These are phyloP conservation scores for Oryza punctata DNA, from an alignment of 176 grass and related monocot species.

Conservation along the genomic window DNA sequence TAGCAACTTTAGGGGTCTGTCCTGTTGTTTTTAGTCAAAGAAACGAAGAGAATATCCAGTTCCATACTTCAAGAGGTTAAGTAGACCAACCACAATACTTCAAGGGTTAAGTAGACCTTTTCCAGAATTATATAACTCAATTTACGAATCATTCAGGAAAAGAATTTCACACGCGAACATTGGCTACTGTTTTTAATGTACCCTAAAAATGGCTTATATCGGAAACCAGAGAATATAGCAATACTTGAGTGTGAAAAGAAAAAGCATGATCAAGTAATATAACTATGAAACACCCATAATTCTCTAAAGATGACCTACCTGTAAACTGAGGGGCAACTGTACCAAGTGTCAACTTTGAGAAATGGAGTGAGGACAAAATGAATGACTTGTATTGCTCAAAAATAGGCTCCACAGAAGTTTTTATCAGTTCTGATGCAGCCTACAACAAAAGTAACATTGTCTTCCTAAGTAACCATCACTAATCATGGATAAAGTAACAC, in stretches of 20 bases:
- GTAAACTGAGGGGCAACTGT: conserved; percentile 98
- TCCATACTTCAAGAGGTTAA: background rate
- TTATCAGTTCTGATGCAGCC: conserved; percentile 97
- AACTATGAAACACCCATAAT: background rate
- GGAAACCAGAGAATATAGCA: background rate
- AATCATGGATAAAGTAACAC: background rate
- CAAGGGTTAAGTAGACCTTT: background rate
- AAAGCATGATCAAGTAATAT: conserved; percentile 22
- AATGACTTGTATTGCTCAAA: conserved; percentile 97
- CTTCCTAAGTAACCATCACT: conserved; percentile 29
- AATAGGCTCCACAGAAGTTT: conserved; percentile 85
- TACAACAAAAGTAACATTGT: conserved; percentile 48
- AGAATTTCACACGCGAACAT: background rate
- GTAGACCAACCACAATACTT: background rate
- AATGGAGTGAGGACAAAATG: conserved; percentile 79
- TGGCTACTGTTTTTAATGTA: background rate
- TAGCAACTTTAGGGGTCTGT: background rate
- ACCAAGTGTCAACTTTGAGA: conserved; percentile 97
- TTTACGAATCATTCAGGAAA: background rate
- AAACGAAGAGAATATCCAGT: background rate
- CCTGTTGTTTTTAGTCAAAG: background rate
- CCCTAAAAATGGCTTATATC: background rate
- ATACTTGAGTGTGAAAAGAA: conserved; percentile 24
- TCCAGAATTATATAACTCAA: background rate
- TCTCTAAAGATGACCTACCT: conserved; percentile 48